These are phyloP conservation scores for Synchytrium microbalum DNA, from an alignment of 371 early-diverging fungal genomes.

Conservation along the genomic window DNA sequence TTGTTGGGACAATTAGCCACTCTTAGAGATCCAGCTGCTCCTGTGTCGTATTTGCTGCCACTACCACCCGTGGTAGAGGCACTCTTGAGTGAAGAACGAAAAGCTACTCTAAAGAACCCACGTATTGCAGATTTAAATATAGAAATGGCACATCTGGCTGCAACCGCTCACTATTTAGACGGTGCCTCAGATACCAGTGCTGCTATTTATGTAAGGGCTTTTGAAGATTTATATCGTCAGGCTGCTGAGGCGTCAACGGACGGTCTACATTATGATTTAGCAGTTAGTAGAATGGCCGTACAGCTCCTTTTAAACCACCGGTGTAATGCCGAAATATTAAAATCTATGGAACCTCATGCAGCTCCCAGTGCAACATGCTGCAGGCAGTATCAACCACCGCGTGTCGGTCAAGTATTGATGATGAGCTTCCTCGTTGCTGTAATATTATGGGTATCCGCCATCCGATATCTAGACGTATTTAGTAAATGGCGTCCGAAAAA, in stretches of 20 bases:
- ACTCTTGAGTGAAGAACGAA: constrained; percentile 18
- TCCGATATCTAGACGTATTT: neutral
- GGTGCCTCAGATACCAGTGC: neutral
- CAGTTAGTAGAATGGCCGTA: constrained; percentile 8
- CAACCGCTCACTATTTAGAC: neutral
- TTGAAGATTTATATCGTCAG: constrained; percentile 1
- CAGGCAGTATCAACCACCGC: constrained; percentile 44
- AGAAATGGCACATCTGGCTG: neutral
- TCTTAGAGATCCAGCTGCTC: constrained; percentile 35
- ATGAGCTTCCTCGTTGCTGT: neutral
- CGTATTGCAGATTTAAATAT: constrained; percentile 6
- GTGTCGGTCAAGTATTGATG: constrained; percentile 8
- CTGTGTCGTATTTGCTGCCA: constrained; percentile 6
- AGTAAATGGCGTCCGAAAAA: neutral
- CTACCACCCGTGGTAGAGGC: constrained; percentile 25
- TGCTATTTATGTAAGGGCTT: neutral
- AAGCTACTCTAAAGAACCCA: constrained; percentile 4
- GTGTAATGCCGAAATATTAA: constrained; percentile 9
- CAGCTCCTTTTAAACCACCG: neutral
- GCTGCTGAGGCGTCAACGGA: constrained; percentile 8
- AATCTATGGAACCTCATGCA: neutral
- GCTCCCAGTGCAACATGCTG: constrained; percentile 53
- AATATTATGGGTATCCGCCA: constrained; percentile 13
- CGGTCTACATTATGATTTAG: constrained; percentile 20
- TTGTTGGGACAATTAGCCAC: constrained; percentile 45